A percentile compares a stretch with the other conserved stretches of the same genome.
Conservation (phyloP, 2,329 filamentous ascomycete species). For the Diatrype stigma region DNA sequence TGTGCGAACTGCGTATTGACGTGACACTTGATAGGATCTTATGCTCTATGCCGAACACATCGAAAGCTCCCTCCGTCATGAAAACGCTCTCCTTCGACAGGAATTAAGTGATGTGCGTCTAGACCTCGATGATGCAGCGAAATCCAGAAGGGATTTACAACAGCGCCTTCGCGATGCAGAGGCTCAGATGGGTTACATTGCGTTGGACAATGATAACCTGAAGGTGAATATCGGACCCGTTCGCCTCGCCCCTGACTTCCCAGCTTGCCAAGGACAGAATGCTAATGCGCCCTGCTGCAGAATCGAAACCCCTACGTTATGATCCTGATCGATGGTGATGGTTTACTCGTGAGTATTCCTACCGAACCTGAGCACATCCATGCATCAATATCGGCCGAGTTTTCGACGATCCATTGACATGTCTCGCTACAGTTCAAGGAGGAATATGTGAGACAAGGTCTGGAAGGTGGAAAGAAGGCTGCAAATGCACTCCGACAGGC, state of each 20-base stretch:
- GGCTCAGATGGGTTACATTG: constrained; percentile 28
- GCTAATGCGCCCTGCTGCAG: constrained; percentile 29
- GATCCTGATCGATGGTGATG: constrained; percentile 60
- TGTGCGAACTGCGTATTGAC: too few relatives aligned
- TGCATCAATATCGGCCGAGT: constrained; percentile 6
- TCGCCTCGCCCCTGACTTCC: background rate
- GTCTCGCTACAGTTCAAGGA: constrained; percentile 49
- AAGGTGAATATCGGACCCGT: constrained; percentile 35
- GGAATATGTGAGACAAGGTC: constrained; percentile 47
- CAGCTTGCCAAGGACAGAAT: constrained; percentile 2
- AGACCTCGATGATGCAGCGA: constrained; percentile 47
- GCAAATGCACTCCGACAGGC: constrained; percentile 46
- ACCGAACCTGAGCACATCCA: constrained; percentile 5
- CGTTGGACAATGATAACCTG: constrained; percentile 37
- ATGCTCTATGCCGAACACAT: constrained; percentile 41
- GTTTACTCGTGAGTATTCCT: constrained; percentile 46
- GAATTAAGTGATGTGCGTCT: constrained; percentile 42
- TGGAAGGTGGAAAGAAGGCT: constrained; percentile 51
- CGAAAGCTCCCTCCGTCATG: constrained; percentile 38
- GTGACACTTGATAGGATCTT: constrained; percentile 37
- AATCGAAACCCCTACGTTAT: constrained; percentile 56
- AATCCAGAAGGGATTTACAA: constrained; percentile 47
- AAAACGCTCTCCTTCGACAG: constrained; percentile 39
- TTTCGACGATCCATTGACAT: constrained; percentile 4
- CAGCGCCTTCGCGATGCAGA: constrained; percentile 40